A percentile compares a stretch with the other conserved stretches of the same genome.
phyloP scores from a whole-genome alignment of 148 eudicot species.

The Nepenthes mirabilis region DNA sequence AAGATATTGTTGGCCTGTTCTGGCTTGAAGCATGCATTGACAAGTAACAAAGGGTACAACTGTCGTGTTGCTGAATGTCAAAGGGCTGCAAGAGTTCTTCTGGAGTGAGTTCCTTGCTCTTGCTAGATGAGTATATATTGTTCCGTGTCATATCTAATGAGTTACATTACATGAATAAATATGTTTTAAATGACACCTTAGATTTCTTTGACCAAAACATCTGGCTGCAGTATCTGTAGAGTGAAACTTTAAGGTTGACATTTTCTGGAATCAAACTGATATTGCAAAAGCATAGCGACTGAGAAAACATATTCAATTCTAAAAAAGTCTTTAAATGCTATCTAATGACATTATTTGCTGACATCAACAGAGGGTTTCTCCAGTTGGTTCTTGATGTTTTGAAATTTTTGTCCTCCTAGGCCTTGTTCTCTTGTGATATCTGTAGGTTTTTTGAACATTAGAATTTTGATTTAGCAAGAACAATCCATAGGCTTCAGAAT shows the following conservation, averaged over 20 bases:
- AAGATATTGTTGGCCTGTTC: conserved; percentile 84
- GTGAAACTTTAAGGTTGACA: background rate
- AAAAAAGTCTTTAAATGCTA: too few relatives aligned
- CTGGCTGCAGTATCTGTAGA: background rate
- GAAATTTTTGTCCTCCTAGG: too few relatives aligned
- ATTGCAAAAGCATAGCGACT: background rate
- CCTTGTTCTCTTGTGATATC: too few relatives aligned
- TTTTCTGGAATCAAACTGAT: background rate
- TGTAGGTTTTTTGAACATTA: too few relatives aligned
- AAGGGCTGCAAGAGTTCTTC: conserved; percentile 75
- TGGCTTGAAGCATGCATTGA: conserved; percentile 86
- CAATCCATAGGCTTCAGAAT: too few relatives aligned
- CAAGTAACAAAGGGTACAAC: conserved; percentile 68
- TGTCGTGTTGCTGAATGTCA: conserved; percentile 77
- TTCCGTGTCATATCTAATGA: background rate
- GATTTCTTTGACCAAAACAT: too few relatives aligned
- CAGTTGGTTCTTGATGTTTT: too few relatives aligned
- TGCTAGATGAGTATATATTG: background rate
- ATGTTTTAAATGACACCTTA: too few relatives aligned
- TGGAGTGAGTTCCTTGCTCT: conserved; percentile 42
- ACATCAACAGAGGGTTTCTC: too few relatives aligned
- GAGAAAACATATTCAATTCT: too few relatives aligned
- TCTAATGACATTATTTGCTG: too few relatives aligned
- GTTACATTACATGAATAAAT: background rate
- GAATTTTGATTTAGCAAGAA: too few relatives aligned